Evolutionary conservation across 2,329 filamentous ascomycete genomes (phyloP), one percentile per base, ranked within the genome.

Genomic region (Aschersonia sp.): DNA sequence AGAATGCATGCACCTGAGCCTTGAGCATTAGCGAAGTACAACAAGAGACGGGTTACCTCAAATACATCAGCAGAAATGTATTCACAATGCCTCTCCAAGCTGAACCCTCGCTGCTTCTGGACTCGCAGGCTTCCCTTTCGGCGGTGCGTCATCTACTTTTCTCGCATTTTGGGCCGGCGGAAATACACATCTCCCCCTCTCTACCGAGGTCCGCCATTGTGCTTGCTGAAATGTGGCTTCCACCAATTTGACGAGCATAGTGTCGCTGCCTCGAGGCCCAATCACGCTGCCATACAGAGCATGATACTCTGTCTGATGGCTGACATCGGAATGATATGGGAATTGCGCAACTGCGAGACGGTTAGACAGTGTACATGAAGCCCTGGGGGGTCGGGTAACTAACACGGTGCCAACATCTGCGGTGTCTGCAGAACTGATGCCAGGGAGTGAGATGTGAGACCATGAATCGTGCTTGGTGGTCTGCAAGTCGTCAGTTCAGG

Each of bases 401-500:
- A 56, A 66, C 65, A 62, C 32, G 65, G 64, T 10, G 62, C 54
- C 5, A 60, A 51, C 5, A 67, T 51, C 31, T 64, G 53, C 2
- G 64, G 62, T 31, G 53, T 48, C 30, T 56, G 57, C 30, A 67
- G 54, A 5, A 64, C 46, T 1, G 57, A 49, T 20, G 60, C 54
- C 31, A 65, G 55, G 6, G 60, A 47, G 12, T 58, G 54, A 10
- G 57, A 45, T 7, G 54, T 52, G 6, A 66, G 47, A 9, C 59
- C 58, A 3, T 58, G 38, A 5, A 56, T 53, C 20, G n/a, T 43
- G 46, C 31, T 12, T 4, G 50, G 50, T 30, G 43, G 20, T 5
- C 50, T 51, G 46, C 6, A 31, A 28, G 4, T n/a, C n/a, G 35
- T 51, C 7, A 47, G 30, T 42, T 5, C 28, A 12, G 31, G 4